Evolutionary conservation across 495 filamentous ascomycete species (phyloP), one percentile per base, ranked within the genome.

Genomic region (Penicillium soppii): DNA sequence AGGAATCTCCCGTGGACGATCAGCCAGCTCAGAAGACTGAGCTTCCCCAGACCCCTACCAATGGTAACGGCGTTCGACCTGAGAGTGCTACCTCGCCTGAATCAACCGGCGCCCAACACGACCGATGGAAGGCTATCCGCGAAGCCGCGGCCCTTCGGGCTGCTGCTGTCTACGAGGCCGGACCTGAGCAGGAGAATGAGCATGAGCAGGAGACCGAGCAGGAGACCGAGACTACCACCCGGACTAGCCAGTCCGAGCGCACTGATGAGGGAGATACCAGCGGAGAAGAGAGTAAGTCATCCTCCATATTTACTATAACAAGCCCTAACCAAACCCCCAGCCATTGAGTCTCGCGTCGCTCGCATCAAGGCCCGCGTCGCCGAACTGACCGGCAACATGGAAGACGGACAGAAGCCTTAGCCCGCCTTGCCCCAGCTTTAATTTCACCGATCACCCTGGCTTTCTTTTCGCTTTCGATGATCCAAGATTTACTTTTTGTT

Each of bases 301-400:
- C 33, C 10, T 0, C 7, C 13, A 16, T 51, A 17, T 22, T 25
- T 4, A 39, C 16, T 6, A 40, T 37, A 4, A 52, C 16, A 9
- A 39, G 10, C 7, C 48, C 60, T 68, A 54, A 68, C 50, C 6
- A 63, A 55, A 23, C n/a, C 39, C 58, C 8, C 52, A 95, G 90
- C 91, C 22, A 97, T 98, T 57, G 94, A 98, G 68, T 89, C 90
- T 32, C 88, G 94, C 47, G 94, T 97, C 51, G 94, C 94, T 29
- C 88, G 95, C 47, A 98, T 98, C 80, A 97, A 97, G 72, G 95
- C 95, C 47, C 82, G 94, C 29, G 95, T 98, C 39, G 94, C 94
- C 38, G 90, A 96, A 70, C 69, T 98, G 60, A 98, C 95, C 10
- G 46, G 88, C 52, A 88, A 86, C 69, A 85, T 89, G 79, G 87